Base-by-base conservation (phyloP, 768 basidiomycete genomes). In the Leccinum imitatum region DNA sequence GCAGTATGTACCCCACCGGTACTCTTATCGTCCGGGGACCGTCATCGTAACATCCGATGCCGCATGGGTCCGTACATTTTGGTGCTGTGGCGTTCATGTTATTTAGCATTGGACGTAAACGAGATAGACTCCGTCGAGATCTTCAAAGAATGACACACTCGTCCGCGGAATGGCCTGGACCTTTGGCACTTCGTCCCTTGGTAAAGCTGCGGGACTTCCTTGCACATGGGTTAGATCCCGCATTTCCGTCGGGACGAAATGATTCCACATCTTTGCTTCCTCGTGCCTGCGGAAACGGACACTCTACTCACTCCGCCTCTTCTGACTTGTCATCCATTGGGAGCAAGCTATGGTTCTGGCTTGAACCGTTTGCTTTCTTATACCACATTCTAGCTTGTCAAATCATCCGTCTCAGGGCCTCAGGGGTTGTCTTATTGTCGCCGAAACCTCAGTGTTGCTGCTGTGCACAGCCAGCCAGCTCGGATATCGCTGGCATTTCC, bases 31-130 rank as follows among this genome's bases (percentile, higher is more conserved):
- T 54, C 57, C 19, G 39, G 9, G 39, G 39, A 39, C 39, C 17
- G 31, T 50, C 54, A 41, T 48, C 19, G 44, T 48, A 46, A 51
- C 51, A 35, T 47, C 50, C 52, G 21, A 35, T 30, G 57, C 55
- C 66, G 51, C 53, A 54, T 30, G 23, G 21, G 10, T 23, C 44
- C 25, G 10, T 21, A 33, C n/a, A 27, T 21, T 39, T 41, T 50
- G 23, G n/a, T 23, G 41, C 46, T 13, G 11, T 48, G 23, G 11
- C 23, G 23, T 4, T n/a, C 13, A 27, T 30, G 8, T n/a, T 17
- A 19, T 41, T 31, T 44, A 33, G 46, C 6, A 11, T 37, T 17
- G 23, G 31, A n/a, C 19, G 19, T n/a, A 25, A 25, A 21, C 44
- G 23, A 25, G 2, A 9, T 13, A 4, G 14, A 39, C 44, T 13